These are phyloP conservation scores for Emiliania huxleyi DNA, from an alignment of 78 protist genomes.

Conservation along the genomic window DNA sequence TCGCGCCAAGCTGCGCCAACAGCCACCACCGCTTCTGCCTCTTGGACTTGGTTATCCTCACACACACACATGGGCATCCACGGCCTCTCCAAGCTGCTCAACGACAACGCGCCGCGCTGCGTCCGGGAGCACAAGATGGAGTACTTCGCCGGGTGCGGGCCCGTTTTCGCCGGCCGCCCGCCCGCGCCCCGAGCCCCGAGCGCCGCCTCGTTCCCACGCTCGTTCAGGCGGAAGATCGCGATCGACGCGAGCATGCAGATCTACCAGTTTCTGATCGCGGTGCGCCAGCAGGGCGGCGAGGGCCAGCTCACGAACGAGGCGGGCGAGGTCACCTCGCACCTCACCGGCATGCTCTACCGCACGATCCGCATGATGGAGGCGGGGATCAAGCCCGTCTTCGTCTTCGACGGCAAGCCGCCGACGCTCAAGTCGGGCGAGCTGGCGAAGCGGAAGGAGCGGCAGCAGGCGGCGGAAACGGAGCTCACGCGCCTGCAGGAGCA, in stretches of 20 bases:
- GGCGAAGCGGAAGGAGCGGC: conserved; percentile 75
- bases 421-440: conserved; percentile 91
- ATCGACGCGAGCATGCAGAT: conserved; percentile 92
- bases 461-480: conserved; percentile 76
- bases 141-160: conserved; percentile 76
- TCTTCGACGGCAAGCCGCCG: conserved; percentile 98
- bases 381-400: conserved; percentile 97
- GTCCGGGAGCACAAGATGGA: conserved; percentile 75
- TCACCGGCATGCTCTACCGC: conserved; percentile 90
- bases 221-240: conserved; percentile 87
- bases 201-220: no score
- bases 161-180: no score
- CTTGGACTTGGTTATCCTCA: no score
- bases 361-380: conserved; percentile 90
- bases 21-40: no score
- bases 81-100: conserved; percentile 78
- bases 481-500: conserved; percentile 78
- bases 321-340: conserved; percentile 87
- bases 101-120: conserved; percentile 80
- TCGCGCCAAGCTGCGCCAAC: no score
- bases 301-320: conserved; percentile 64
- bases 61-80: conserved; percentile 93
- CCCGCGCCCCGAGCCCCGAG: no score
- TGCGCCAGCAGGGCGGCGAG: conserved; percentile 44
- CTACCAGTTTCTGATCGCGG: conserved; percentile 93